These are phyloP conservation scores for Termitomyces eurrhizus DNA, from an alignment of 768 basidiomycete species.

Conservation along the genomic window DNA sequence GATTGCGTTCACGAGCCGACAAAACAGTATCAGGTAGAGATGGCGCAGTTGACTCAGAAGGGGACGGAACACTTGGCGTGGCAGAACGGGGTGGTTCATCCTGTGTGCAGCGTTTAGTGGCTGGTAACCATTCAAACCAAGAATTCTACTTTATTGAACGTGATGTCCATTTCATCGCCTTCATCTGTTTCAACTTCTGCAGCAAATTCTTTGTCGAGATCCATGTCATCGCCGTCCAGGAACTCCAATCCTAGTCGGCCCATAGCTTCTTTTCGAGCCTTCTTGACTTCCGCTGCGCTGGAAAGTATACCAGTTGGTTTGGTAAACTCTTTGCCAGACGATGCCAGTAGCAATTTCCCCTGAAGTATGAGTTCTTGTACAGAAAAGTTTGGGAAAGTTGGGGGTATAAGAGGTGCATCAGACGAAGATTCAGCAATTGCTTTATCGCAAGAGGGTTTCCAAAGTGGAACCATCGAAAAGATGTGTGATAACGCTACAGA, in stretches of 20 bases:
- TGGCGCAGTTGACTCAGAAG: conserved; percentile 40
- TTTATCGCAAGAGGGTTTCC: conserved; percentile 51
- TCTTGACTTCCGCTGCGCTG: conserved; percentile 76
- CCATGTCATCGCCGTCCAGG: conserved; percentile 81
- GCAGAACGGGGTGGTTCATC: conserved; percentile 40
- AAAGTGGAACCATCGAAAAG: conserved; percentile 77
- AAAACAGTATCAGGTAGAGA: conserved; percentile 48
- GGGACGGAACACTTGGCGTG: conserved; percentile 49
- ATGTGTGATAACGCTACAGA: conserved; percentile 87
- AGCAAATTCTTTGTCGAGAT: conserved; percentile 78
- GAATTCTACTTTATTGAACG: conserved; percentile 35
- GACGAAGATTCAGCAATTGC: conserved; percentile 23
- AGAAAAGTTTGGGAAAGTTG: conserved; percentile 73
- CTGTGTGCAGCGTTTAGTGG: conserved; percentile 33
- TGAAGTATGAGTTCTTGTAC: conserved; percentile 74
- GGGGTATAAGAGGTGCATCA: conserved; percentile 28
- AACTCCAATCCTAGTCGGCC: conserved; percentile 84
- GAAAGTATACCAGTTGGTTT: conserved; percentile 71
- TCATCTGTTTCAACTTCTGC: conserved; percentile 42
- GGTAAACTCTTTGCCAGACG: conserved; percentile 89
- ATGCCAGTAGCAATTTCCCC: conserved; percentile 78
- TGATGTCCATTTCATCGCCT: conserved; percentile 36
- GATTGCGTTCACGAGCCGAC: conserved; percentile 90
- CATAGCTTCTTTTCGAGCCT: conserved; percentile 87
- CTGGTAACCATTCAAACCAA: conserved; percentile 23